Evolutionary conservation across 345 rosid genomes (phyloP).

Genomic region (Populus pruinosa): DNA sequence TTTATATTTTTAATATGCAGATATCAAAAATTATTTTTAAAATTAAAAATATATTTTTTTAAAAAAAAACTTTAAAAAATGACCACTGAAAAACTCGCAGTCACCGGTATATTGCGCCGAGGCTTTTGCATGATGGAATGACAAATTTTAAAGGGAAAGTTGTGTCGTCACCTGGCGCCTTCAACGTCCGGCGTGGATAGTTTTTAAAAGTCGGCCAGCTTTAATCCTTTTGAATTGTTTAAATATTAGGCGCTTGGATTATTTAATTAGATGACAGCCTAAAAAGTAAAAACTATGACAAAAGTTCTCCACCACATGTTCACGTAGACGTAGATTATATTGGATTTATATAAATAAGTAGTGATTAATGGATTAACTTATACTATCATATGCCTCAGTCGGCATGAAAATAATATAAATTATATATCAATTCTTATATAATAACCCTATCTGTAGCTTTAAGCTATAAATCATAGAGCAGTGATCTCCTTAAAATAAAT

Average conservation of each 20-base stretch:
- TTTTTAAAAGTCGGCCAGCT: background rate
- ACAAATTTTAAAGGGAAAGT: background rate
- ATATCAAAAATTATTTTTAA: too few species aligned
- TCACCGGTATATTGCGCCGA: background rate
- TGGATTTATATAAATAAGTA: background rate
- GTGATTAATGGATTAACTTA: background rate
- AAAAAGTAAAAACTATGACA: background rate
- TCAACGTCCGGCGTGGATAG: background rate
- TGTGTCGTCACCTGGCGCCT: background rate
- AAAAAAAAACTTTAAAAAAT: background rate
- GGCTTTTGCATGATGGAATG: background rate
- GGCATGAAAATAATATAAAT: too few species aligned
- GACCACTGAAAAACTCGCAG: background rate
- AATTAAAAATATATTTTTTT: background rate
- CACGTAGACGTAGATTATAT: background rate
- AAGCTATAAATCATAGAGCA: background rate
- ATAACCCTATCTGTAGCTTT: too few species aligned
- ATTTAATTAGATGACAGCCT: background rate
- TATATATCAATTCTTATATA: too few species aligned
- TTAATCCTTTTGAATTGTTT: background rate
- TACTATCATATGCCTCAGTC: background rate
- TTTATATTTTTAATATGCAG: too few species aligned
- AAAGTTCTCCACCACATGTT: background rate
- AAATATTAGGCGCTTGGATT: too few species aligned
- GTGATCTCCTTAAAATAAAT: background rate